Percentiles rank a stretch among this genome's conserved stretches.
Conservation (phyloP, 768 basidiomycete genomes). For the Tulasnella sp. region DNA sequence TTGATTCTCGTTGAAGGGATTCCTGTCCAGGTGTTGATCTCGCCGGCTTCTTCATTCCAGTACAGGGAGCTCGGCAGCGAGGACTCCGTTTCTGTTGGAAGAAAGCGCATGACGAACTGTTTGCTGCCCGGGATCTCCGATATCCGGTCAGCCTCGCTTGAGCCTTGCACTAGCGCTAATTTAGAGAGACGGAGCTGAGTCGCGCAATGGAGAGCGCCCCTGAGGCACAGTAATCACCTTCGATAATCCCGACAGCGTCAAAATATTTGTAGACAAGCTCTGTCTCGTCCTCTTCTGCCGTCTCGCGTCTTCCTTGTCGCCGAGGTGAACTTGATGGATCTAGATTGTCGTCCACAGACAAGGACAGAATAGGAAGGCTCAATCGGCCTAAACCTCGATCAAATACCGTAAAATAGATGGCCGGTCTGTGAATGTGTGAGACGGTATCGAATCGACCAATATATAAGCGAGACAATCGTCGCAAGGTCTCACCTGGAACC, state of each 20-base stretch:
- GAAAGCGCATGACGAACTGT: background rate
- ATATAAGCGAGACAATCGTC: background rate
- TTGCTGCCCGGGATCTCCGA: background rate
- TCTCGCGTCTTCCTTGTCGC: constrained; percentile 21
- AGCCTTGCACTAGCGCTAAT: background rate
- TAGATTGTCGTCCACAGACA: constrained; percentile 40
- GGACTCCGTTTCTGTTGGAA: background rate
- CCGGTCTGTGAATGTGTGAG: constrained; percentile 39
- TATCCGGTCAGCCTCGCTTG: background rate
- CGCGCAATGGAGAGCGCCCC: background rate
- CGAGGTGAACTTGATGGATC: constrained; percentile 38
- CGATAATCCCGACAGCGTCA: constrained; percentile 54
- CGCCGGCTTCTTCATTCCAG: constrained; percentile 7
- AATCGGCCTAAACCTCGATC: constrained; percentile 61
- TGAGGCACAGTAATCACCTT: constrained; percentile 34
- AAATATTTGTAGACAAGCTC: constrained; percentile 59
- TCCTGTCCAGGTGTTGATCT: background rate
- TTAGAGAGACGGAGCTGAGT: background rate
- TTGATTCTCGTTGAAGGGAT: background rate
- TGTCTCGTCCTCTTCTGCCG: constrained; percentile 47
- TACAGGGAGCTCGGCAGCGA: background rate
- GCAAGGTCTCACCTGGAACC: background rate
- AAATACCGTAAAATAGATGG: constrained; percentile 56
- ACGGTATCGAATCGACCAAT: constrained; percentile 35
- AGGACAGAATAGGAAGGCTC: constrained; percentile 51